phyloP scores from a whole-genome alignment of 305 asterid genomes.

The Coffea humblotiana region DNA sequence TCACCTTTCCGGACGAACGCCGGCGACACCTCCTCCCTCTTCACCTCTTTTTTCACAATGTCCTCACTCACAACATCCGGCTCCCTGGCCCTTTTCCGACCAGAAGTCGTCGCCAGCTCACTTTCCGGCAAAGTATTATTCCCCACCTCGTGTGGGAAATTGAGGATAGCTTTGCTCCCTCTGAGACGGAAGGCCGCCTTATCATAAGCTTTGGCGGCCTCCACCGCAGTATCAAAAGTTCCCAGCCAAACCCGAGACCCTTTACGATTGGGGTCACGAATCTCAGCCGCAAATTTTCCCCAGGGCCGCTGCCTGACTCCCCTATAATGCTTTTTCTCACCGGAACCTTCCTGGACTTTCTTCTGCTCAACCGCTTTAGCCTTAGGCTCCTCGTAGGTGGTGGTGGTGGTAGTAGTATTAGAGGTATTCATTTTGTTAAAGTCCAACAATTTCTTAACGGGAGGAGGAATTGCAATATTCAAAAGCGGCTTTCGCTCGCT shows the following conservation, averaged over 20 bases:
- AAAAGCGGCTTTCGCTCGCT: slow-evolving; percentile 40
- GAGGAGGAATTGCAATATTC: slow-evolving; percentile 38
- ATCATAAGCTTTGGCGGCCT: slow-evolving; percentile 82
- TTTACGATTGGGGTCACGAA: slow-evolving; percentile 76
- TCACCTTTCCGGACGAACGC: slow-evolving; percentile 25
- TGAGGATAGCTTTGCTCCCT: slow-evolving; percentile 66
- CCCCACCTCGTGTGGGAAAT: slow-evolving; percentile 60
- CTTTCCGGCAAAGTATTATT: slow-evolving; percentile 20
- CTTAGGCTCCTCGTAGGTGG: background rate
- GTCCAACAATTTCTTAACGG: background rate
- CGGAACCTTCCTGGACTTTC: slow-evolving; percentile 17
- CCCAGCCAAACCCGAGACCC: slow-evolving; percentile 89
- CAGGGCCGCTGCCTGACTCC: slow-evolving; percentile 69
- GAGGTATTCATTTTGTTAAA: background rate
- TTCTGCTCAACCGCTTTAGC: background rate
- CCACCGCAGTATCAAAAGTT: slow-evolving; percentile 70
- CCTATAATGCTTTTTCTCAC: slow-evolving; percentile 48
- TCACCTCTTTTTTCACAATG: slow-evolving; percentile 38
- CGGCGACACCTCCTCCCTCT: slow-evolving; percentile 33
- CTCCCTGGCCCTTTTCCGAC: slow-evolving; percentile 55
- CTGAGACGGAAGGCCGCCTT: slow-evolving; percentile 75
- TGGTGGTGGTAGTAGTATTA: background rate
- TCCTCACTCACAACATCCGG: slow-evolving; percentile 27
- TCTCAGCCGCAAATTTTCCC: slow-evolving; percentile 82
- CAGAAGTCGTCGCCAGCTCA: slow-evolving; percentile 12